Conservation (phyloP, 164 flowering plant species). For the Vitis labrusca region DNA sequence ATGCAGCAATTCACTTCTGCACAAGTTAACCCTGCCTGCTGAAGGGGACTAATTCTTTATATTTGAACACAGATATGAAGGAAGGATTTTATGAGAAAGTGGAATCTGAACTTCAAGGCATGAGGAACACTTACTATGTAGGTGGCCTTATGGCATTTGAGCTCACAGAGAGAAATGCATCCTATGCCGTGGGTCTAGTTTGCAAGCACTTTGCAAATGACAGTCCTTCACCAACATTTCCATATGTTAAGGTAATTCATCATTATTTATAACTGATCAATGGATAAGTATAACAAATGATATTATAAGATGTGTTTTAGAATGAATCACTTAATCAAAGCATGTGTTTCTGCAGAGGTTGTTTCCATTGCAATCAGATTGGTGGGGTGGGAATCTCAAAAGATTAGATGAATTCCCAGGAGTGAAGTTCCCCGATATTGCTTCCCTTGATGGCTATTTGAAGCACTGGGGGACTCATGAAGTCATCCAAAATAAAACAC, state of each 20-base stretch:
- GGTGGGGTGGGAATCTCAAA: constrained; percentile 11
- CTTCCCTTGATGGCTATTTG: constrained; percentile 61
- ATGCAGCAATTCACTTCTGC: constrained; percentile 6
- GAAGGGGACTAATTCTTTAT: constrained; percentile 8
- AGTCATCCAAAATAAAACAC: constrained; percentile 35
- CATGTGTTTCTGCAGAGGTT: constrained; percentile 43
- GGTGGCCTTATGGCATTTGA: constrained; percentile 88
- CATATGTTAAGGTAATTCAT: constrained; percentile 64
- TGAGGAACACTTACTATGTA: constrained; percentile 60
- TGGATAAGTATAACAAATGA: background rate
- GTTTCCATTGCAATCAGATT: constrained; percentile 37
- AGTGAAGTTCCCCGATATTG: constrained; percentile 55
- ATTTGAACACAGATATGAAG: constrained; percentile 59
- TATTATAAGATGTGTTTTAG: too few species aligned
- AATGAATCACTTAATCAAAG: background rate
- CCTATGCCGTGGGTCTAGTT: constrained; percentile 62
- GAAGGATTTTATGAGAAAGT: constrained; percentile 64
- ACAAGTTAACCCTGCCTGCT: background rate
- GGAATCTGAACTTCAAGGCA: constrained; percentile 73
- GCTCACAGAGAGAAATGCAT: constrained; percentile 82
- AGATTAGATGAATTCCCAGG: constrained; percentile 42
- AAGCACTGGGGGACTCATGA: constrained; percentile 68
- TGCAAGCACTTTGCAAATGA: constrained; percentile 69
- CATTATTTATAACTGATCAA: background rate
- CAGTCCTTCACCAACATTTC: constrained; percentile 41